Percentiles rank a stretch among this genome's conserved stretches.
phyloP scores from a whole-genome alignment of 1,139 yeast species.

The Lodderomyces parapsilosis region DNA sequence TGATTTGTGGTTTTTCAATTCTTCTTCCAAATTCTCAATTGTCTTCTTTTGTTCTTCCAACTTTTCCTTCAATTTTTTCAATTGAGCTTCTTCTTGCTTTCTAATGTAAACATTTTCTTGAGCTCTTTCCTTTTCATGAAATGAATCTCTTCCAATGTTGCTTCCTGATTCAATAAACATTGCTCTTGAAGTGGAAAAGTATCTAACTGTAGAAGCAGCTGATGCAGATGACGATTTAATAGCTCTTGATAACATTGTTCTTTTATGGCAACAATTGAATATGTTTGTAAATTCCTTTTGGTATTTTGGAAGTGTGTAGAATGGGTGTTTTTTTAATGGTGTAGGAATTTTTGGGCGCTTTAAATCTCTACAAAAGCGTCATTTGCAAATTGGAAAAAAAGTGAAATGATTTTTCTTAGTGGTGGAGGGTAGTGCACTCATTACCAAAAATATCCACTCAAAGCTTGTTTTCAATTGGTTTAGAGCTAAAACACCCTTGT shows the following conservation, averaged over 20 bases:
- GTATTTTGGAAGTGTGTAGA: too few species aligned
- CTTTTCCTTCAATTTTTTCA: conserved; percentile 45
- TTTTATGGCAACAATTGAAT: too few species aligned
- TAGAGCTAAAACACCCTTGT: not conserved
- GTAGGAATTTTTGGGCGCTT: not conserved
- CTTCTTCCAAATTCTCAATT: conserved; percentile 41
- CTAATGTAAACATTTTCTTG: conserved; percentile 44
- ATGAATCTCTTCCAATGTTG: conserved; percentile 26
- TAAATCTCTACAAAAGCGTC: not conserved
- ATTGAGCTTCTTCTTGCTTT: conserved; percentile 51
- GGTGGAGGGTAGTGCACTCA: not conserved
- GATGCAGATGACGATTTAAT: conserved; percentile 20
- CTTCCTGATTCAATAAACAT: conserved; percentile 25
- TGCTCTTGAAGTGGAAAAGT: conserved; percentile 38
- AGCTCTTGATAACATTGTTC: conserved; percentile 34
- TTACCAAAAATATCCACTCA: not conserved
- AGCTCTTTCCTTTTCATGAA: conserved; percentile 46
- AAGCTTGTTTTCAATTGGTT: conserved; percentile 2
- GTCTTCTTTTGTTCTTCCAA: conserved; percentile 46
- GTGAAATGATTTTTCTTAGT: too few species aligned
- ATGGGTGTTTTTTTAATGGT: too few species aligned
- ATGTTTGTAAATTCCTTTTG: too few species aligned
- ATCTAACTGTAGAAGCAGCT: conserved; percentile 23
- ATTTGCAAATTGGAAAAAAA: not conserved
- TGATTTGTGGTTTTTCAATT: conserved; percentile 28